Evolutionary conservation across 2,329 filamentous ascomycete genomes (phyloP).

Genomic region (Pestalotiopsis sp.): DNA sequence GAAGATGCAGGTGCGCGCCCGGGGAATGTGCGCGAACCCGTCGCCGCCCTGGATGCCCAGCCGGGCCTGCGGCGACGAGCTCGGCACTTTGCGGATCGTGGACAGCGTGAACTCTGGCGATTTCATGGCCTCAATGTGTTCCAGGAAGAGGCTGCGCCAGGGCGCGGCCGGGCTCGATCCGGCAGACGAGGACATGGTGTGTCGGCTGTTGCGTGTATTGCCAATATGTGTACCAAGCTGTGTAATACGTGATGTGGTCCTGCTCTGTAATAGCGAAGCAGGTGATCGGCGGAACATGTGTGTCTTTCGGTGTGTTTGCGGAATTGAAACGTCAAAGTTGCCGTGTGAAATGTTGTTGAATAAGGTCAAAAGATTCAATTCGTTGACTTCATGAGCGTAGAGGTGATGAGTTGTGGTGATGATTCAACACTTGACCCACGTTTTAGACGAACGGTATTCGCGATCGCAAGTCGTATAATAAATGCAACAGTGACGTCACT

Average conservation of each 20-base stretch:
- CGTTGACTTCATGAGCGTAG: background rate
- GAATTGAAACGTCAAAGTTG: background rate
- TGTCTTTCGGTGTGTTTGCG: background rate
- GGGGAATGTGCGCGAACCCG: slow-evolving; percentile 48
- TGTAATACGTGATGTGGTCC: slow-evolving; percentile 16
- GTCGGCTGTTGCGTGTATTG: background rate
- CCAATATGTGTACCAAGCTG: slow-evolving; percentile 20
- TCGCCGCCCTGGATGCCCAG: slow-evolving; percentile 23
- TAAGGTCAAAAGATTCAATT: no score
- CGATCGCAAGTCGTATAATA: background rate
- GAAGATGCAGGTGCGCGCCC: slow-evolving; percentile 80
- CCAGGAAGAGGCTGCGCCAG: slow-evolving; percentile 55
- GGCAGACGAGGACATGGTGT: slow-evolving; percentile 21
- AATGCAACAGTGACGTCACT: slow-evolving; percentile 7
- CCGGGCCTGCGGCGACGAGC: slow-evolving; percentile 10
- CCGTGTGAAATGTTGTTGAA: no score
- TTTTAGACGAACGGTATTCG: background rate
- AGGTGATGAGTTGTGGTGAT: background rate
- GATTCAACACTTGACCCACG: slow-evolving; percentile 11
- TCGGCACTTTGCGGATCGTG: slow-evolving; percentile 45
- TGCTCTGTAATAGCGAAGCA: slow-evolving; percentile 12
- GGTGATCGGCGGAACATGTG: slow-evolving; percentile 18
- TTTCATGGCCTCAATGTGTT: slow-evolving; percentile 51
- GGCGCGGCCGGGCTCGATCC: slow-evolving; percentile 42
- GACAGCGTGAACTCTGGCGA: slow-evolving; percentile 53